phyloP scores from a whole-genome alignment of 495 filamentous ascomycete species.

The Lasiosphaeria hispida region DNA sequence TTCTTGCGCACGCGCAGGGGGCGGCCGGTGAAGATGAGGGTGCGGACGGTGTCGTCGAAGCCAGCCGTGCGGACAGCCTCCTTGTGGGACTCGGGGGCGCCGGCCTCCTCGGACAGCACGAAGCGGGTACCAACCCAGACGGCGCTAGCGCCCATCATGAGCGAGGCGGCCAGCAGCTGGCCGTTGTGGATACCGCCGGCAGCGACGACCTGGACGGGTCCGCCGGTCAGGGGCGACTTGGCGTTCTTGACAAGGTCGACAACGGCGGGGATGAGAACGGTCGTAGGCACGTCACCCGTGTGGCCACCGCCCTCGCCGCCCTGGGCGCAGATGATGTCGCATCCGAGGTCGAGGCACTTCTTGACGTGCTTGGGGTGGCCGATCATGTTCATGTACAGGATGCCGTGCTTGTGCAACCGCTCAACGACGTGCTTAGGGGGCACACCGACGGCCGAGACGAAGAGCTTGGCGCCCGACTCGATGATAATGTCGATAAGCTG shows the following conservation, averaged over 20 bases:
- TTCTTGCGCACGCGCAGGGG: constrained; percentile 92
- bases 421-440: constrained; percentile 88
- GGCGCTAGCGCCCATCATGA: constrained; percentile 88
- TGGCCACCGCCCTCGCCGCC: constrained; percentile 81
- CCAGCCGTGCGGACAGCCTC: constrained; percentile 90
- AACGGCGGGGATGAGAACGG: constrained; percentile 77
- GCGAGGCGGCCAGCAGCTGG: constrained; percentile 78
- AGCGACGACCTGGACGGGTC: constrained; percentile 84
- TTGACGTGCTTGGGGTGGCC: constrained; percentile 98
- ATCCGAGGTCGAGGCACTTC: constrained; percentile 86
- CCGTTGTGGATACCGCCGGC: constrained; percentile 95
- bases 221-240: constrained; percentile 83
- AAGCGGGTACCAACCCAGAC: constrained; percentile 98
- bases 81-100: constrained; percentile 91
- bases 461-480: constrained; percentile 82
- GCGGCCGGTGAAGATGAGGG: constrained; percentile 96
- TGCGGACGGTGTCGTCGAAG: constrained; percentile 92
- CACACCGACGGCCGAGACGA: constrained; percentile 95
- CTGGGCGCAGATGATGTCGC: constrained; percentile 86
- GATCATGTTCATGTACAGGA: constrained; percentile 99
- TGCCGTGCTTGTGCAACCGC: constrained; percentile 76
- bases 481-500: constrained; percentile 91
- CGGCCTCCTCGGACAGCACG: constrained; percentile 89
- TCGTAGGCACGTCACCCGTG: constrained; percentile 72
- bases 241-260: constrained; percentile 75